Evolutionary conservation across 352 stramenopile species (phyloP).

Genomic region (Globisporangium perplexum): DNA sequence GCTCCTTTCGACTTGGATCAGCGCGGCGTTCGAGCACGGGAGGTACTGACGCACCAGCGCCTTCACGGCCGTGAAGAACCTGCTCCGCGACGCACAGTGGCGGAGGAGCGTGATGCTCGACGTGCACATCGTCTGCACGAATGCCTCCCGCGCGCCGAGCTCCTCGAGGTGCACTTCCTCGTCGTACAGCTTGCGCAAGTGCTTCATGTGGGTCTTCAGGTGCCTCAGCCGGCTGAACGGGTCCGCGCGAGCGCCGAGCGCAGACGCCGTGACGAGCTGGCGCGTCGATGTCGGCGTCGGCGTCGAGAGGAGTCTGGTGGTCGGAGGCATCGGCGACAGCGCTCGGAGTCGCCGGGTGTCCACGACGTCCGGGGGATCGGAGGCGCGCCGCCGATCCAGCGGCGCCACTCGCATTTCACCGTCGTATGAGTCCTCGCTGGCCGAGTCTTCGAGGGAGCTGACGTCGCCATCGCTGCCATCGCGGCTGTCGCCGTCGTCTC

Average conservation of each 20-base stretch:
- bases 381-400: neutral
- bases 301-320: too few relatives aligned
- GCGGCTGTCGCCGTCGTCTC: neutral
- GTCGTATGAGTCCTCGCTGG: slow-evolving; percentile 7
- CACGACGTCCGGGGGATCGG: neutral
- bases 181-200: slow-evolving; percentile 40
- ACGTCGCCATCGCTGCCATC: slow-evolving; percentile 1
- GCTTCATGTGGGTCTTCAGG: slow-evolving; percentile 43
- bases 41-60: slow-evolving; percentile 35
- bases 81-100: slow-evolving; percentile 24
- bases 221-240: slow-evolving; percentile 26
- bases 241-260: neutral
- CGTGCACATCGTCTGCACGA: slow-evolving; percentile 41
- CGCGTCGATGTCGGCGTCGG: neutral
- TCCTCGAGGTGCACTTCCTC: slow-evolving; percentile 44
- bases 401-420: slow-evolving; percentile 6
- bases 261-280: neutral
- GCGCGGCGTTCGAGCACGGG: slow-evolving; percentile 17
- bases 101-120: slow-evolving; percentile 38
- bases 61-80: slow-evolving; percentile 37
- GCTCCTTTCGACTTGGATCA: slow-evolving; percentile 24
- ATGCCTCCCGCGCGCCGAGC: slow-evolving; percentile 21
- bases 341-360: neutral
- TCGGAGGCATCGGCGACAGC: too few relatives aligned
- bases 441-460: slow-evolving; percentile 11